Percentiles rank a stretch among this genome's conserved stretches.
Evolutionary conservation across 208 protist species (phyloP).

Genomic region (Endotrypanum monterogeii): DNA sequence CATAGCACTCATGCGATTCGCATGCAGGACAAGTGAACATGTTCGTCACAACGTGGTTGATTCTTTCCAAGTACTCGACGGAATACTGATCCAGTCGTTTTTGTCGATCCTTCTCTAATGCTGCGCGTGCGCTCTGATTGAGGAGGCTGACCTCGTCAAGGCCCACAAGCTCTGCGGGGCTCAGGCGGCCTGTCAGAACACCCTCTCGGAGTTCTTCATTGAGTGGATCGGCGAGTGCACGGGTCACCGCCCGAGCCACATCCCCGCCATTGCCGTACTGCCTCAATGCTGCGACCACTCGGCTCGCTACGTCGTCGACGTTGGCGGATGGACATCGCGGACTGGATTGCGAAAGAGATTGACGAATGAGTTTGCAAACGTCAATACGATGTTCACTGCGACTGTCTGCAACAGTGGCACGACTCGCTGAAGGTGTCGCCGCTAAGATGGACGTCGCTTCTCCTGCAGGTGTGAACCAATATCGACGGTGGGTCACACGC

Average conservation of each 20-base stretch:
- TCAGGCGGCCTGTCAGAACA: slow-evolving; percentile 33
- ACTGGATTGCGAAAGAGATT: slow-evolving; percentile 17
- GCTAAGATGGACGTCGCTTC: not conserved
- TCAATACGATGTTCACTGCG: slow-evolving; percentile 18
- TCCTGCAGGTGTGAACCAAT: not conserved
- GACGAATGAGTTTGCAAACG: slow-evolving; percentile 15
- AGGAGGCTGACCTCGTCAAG: slow-evolving; percentile 51
- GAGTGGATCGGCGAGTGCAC: slow-evolving; percentile 52
- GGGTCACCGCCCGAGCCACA: slow-evolving; percentile 39
- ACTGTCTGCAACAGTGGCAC: not conserved
- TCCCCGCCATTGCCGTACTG: slow-evolving; percentile 31
- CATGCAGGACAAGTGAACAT: slow-evolving; percentile 61
- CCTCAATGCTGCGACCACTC: slow-evolving; percentile 29
- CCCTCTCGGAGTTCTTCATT: slow-evolving; percentile 42
- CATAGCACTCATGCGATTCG: slow-evolving; percentile 48
- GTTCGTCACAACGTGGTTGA: slow-evolving; percentile 40
- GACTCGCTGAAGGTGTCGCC: no score
- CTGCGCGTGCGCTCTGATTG: slow-evolving; percentile 35
- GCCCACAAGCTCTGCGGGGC: slow-evolving; percentile 26
- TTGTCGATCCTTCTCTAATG: slow-evolving; percentile 33
- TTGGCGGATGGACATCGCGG: not conserved
- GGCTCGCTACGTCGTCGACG: slow-evolving; percentile 18
- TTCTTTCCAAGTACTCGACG: slow-evolving; percentile 41
- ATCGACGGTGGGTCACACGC: slow-evolving; percentile 19
- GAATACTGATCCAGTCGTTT: slow-evolving; percentile 53